Evolutionary conservation across 2,329 filamentous ascomycete species (phyloP).

Genomic region (Trichophyton rubrum): DNA sequence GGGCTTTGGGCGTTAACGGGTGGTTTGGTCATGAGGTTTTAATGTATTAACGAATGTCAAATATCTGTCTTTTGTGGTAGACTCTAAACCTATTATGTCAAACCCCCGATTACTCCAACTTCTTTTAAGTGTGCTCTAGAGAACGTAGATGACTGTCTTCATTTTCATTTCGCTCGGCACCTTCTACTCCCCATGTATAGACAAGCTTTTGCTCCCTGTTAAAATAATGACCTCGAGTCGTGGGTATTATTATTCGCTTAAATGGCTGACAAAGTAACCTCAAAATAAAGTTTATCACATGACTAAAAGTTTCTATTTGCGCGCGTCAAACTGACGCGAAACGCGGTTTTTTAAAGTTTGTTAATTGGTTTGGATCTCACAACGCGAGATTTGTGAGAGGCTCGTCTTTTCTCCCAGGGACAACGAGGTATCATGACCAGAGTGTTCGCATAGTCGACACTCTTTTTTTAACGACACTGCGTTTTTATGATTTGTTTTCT

Average conservation of each 20-base stretch:
- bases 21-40: constrained; percentile 6
- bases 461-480: neutral
- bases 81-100: constrained; percentile 4
- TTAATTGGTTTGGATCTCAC: neutral
- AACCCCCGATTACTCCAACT: neutral
- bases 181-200: too few species aligned
- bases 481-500: neutral
- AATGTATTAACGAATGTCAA: constrained; percentile 6
- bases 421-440: neutral
- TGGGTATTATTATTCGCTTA: too few species aligned
- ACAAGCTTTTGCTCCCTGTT: too few species aligned
- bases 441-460: neutral
- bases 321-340: neutral
- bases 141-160: too few species aligned
- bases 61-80: neutral
- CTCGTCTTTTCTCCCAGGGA: neutral
- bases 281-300: neutral
- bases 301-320: neutral
- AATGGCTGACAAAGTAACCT: too few species aligned
- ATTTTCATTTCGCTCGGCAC: too few species aligned
- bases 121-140: neutral
- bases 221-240: too few species aligned
- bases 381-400: neutral
- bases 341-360: neutral
- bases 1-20: neutral